Percentiles rank a stretch among this genome's conserved stretches.
Conservation (phyloP, 2,329 filamentous ascomycete species). For the Thelonectria rubi region DNA sequence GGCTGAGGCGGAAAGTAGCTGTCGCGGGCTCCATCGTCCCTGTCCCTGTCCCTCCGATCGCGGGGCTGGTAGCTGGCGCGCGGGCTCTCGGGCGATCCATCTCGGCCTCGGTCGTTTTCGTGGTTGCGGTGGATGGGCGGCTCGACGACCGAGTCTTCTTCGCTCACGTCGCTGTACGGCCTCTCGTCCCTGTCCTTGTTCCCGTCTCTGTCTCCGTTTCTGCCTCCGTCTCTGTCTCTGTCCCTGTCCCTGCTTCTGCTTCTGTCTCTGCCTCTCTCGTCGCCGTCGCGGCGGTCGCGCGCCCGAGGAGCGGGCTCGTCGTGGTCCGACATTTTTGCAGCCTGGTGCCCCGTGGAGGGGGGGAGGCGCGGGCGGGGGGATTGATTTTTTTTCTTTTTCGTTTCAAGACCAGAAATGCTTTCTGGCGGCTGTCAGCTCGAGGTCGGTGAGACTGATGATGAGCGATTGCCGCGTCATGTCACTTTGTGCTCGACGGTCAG, state of each 20-base stretch:
- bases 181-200: slow-evolving; percentile 6
- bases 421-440: slow-evolving; percentile 2
- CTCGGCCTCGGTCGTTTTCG: background rate
- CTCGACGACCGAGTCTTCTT: background rate
- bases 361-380: too few relatives aligned
- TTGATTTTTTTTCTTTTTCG: too few relatives aligned
- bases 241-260: slow-evolving; percentile 28
- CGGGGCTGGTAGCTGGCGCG: slow-evolving; percentile 17
- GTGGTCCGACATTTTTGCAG: slow-evolving; percentile 24
- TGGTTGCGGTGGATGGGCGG: background rate
- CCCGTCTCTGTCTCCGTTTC: slow-evolving; percentile 27
- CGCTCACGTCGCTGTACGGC: background rate
- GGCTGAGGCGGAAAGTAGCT: background rate
- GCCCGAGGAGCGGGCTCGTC: slow-evolving; percentile 30
- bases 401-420: too few relatives aligned
- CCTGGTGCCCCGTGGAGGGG: too few relatives aligned
- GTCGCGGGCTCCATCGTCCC: slow-evolving; percentile 24
- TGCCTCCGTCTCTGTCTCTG: slow-evolving; percentile 7
- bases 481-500: slow-evolving; percentile 9
- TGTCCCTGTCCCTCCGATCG: slow-evolving; percentile 10
- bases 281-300: slow-evolving; percentile 37
- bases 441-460: slow-evolving; percentile 11
- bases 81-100: background rate
- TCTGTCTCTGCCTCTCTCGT: slow-evolving; percentile 6
- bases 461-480: slow-evolving; percentile 27